Conservation (phyloP, 1,139 yeast genomes). For the Torulaspora pretoriensis region DNA sequence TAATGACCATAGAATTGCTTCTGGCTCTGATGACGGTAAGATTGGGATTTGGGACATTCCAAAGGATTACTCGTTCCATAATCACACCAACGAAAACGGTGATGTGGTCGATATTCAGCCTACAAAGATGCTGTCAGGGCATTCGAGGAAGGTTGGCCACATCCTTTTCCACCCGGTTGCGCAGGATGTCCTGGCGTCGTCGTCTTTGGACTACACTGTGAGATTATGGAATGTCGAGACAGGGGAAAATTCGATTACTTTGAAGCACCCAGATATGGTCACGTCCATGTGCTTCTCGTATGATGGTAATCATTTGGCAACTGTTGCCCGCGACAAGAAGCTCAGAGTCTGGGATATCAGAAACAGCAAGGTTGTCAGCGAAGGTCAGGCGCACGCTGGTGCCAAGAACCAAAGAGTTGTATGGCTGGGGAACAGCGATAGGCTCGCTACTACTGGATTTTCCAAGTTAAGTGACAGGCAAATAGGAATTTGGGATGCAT, state of each 20-base stretch:
- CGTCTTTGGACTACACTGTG: slow-evolving; percentile 85
- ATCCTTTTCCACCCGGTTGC: slow-evolving; percentile 88
- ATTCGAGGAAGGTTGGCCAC: slow-evolving; percentile 91
- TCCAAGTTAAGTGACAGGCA: slow-evolving; percentile 92
- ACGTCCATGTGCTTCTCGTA: slow-evolving; percentile 87
- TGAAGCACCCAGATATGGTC: slow-evolving; percentile 83
- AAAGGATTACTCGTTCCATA: slow-evolving; percentile 64
- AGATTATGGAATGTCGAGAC: slow-evolving; percentile 84
- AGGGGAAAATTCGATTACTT: slow-evolving; percentile 65
- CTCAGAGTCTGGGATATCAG: slow-evolving; percentile 90
- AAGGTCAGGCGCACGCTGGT: slow-evolving; percentile 88
- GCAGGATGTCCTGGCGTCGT: slow-evolving; percentile 76
- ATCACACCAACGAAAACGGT: slow-evolving; percentile 56
- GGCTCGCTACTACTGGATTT: slow-evolving; percentile 93
- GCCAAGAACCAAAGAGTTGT: slow-evolving; percentile 84
- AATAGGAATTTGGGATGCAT: slow-evolving; percentile 86
- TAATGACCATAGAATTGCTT: slow-evolving; percentile 66
- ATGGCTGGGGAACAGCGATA: slow-evolving; percentile 85
- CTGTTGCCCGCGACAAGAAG: slow-evolving; percentile 88
- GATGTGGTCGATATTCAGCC: slow-evolving; percentile 70
- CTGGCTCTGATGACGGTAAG: slow-evolving; percentile 90
- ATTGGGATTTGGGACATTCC: slow-evolving; percentile 87
- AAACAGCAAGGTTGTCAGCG: slow-evolving; percentile 65
- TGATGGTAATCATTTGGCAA: slow-evolving; percentile 80
- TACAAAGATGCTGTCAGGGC: slow-evolving; percentile 68